Percentiles rank a stretch among this genome's conserved stretches.
phyloP scores from a whole-genome alignment of 2,329 filamentous ascomycete species.

The Fusarium sp. region DNA sequence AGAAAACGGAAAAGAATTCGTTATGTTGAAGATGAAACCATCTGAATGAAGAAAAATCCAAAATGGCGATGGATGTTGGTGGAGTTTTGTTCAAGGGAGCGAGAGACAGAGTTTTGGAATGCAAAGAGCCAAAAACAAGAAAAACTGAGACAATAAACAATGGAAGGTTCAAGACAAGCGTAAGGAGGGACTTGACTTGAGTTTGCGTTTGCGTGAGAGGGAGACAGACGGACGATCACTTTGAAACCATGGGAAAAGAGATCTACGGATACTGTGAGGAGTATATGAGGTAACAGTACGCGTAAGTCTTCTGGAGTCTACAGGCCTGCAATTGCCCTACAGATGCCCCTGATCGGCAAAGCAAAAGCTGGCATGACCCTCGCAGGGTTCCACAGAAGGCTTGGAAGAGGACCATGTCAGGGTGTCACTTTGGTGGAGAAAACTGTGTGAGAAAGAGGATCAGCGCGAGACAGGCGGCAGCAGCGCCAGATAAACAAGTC shows the following conservation, averaged over 20 bases:
- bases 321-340: constrained; percentile 17
- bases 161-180: constrained; percentile 20
- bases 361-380: constrained; percentile 14
- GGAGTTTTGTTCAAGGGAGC: constrained; percentile 4
- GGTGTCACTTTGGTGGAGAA: constrained; percentile 12
- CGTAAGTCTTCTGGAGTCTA: constrained; percentile 21
- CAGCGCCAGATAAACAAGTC: constrained; percentile 11
- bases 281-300: constrained; percentile 33
- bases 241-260: background rate
- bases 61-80: background rate
- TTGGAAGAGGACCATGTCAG: constrained; percentile 13
- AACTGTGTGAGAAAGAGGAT: constrained; percentile 2
- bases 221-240: constrained; percentile 18
- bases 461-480: constrained; percentile 2
- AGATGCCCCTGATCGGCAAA: constrained; percentile 20
- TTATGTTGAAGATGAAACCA: constrained; percentile 8
- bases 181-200: constrained; percentile 27
- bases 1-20: background rate
- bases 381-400: constrained; percentile 18
- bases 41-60: background rate
- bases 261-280: constrained; percentile 2
- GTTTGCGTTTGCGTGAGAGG: background rate
- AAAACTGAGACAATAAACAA: constrained; percentile 13
- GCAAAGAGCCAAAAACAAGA: background rate
- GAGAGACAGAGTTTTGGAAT: constrained; percentile 5